Base-by-base conservation (phyloP, 192 early-diverging fungal species). In the Coemansia sp. region DNA sequence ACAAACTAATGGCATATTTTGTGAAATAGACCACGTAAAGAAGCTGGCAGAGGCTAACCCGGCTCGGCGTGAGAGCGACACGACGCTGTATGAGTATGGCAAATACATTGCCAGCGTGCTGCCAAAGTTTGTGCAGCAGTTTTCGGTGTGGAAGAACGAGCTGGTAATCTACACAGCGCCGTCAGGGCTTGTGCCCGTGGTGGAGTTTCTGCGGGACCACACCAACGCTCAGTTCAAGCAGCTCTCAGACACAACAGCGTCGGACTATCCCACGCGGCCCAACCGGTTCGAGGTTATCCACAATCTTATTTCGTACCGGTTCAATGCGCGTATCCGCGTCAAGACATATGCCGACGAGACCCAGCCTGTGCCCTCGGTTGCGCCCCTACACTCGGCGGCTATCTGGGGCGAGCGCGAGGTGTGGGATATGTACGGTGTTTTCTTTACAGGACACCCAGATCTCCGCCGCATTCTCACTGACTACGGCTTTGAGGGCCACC, bases 351-450 rank as follows among this genome's bases (percentile, higher is more conserved):
- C 91, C 12, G 91, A 87, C 58, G 97, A 99, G 76, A 84, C 86
- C 24, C 85, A 88, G 17, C 90, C 95, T 12, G 94, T 99, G 8
- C 95, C 95, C 8, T 95, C 93, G 3, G 71, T 91, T 34, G 88
- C 90, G 6, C 82, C 85, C 41, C 52, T 97, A 17, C 94, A 85
- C 81, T 85, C 79, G 58, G 85, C 87, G 35, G 95, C 94, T 40
- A 97, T 95, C 78, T 99, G 97, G 97, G 90, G 93, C 60, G 97
- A 99, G 81, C 91, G 97, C 73, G 97, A 99, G 76, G 91, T 88
- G 19, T 99, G 90, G 80, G 97, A 99, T 65, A 99, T 99, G 97
- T 99, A 87, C 66, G 97, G 97, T 54, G 86, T 99, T 42, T 95
- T 95, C 77, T 99, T 99, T 70, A 84, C 86, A 0, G 91, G 88